Percentiles rank a stretch among this genome's conserved stretches.
Evolutionary conservation across 805 yeast genomes (phyloP).

Genomic region (Saccharomycopsis schoenii): DNA sequence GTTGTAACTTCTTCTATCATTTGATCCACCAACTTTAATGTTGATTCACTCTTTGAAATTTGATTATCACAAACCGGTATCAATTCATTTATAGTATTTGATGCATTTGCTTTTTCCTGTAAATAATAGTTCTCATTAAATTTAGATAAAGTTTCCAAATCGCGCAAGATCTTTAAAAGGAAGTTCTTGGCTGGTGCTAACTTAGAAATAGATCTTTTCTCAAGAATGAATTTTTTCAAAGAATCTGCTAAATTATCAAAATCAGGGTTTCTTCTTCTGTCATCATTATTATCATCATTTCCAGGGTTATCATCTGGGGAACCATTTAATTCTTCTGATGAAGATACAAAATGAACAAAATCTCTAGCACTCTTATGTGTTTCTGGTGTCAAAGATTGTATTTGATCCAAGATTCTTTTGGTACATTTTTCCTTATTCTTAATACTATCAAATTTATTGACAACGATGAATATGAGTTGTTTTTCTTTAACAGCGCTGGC

Average conservation of each 20-base stretch:
- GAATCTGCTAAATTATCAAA: constrained; percentile 82
- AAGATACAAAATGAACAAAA: constrained; percentile 86
- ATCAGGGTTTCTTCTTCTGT: constrained; percentile 40
- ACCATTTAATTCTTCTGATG: constrained; percentile 33
- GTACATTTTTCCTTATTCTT: constrained; percentile 72
- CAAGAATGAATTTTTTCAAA: constrained; percentile 74
- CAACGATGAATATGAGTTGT: constrained; percentile 86
- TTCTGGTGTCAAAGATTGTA: constrained; percentile 77
- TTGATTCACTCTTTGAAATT: constrained; percentile 39
- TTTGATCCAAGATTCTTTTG: constrained; percentile 71
- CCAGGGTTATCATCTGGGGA: constrained; percentile 30
- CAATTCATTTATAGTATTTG: constrained; percentile 42
- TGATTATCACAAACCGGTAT: constrained; percentile 55
- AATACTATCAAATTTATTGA: constrained; percentile 84
- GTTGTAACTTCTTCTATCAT: constrained; percentile 53
- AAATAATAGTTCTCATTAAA: constrained; percentile 50
- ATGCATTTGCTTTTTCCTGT: constrained; percentile 38
- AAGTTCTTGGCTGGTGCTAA: constrained; percentile 90
- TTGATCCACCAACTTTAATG: constrained; percentile 50
- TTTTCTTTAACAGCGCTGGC: constrained; percentile 85
- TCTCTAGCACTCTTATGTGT: constrained; percentile 82
- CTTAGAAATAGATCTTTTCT: constrained; percentile 82
- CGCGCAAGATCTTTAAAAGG: constrained; percentile 56
- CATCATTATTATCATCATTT: constrained; percentile 24
- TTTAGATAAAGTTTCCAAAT: constrained; percentile 48